Evolutionary conservation across 768 basidiomycete genomes (phyloP), one percentile per base, ranked within the genome.

Genomic region (Boletus subcaerulescens): DNA sequence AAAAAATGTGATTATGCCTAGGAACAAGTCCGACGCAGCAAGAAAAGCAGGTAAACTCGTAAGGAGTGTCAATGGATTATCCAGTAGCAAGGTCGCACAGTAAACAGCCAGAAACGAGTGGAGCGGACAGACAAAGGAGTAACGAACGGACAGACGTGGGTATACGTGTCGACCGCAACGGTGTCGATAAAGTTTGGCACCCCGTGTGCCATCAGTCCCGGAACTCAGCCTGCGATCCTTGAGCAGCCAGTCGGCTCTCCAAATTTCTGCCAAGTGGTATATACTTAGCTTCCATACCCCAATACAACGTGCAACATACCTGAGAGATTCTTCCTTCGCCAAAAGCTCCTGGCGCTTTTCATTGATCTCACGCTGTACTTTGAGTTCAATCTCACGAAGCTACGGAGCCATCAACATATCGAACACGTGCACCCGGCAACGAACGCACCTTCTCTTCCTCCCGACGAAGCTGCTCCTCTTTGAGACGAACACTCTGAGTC

Each of bases 321-420:
- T 83, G 65, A 93, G 88, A 42, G 91, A 90, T 72, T 97, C 95
- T 71, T 97, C 96, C 72, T 96, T 97, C 39, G 96, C 97, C 65
- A 97, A 75, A 57, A 98, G 76, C 69, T 98, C 96, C 71, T 98
- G 96, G 67, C 94, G 81, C 77, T 96, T 95, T 79, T 98, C 91
- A 69, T 91, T 92, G 73, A 99, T 93, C 78, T 99, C 97, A 46
- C 97, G 84, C 73, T 98, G 95, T 29, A 98, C 93, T 73, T 93
- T 95, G 73, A 98, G 83, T 73, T 99, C 97, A 72, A 98, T 91
- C 76, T 99, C 97, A 58, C 96, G 93, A 60, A 99, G 81, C 87
- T 92, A 62, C 50, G 50, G 55, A 57, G 43, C 46, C 50, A 44
- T 61, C 53, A 64, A 50, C 42, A 57, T 17, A 20, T 57, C 22